phyloP scores from a whole-genome alignment of 2,329 filamentous ascomycete genomes.

The Cladobotryum mycophilum region DNA sequence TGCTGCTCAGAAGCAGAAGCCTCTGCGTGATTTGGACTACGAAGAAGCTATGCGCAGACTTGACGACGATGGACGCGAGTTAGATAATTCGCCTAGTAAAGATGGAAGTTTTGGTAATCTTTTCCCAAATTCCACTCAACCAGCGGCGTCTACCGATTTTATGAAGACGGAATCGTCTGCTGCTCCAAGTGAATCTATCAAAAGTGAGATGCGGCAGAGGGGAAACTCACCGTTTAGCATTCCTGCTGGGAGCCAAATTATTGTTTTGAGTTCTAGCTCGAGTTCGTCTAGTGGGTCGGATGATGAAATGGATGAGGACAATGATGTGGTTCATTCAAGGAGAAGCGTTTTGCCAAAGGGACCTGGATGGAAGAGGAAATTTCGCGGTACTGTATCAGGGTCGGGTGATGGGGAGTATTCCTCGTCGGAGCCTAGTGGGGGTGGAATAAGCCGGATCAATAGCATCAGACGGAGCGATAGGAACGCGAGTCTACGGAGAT shows the following conservation, averaged over 20 bases:
- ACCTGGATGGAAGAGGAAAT: slow-evolving; percentile 18
- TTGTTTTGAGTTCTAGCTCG: slow-evolving; percentile 26
- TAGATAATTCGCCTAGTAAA: slow-evolving; percentile 18
- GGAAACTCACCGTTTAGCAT: slow-evolving; percentile 19
- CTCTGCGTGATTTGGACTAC: slow-evolving; percentile 31
- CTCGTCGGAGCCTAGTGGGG: background rate
- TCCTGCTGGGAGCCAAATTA: slow-evolving; percentile 27
- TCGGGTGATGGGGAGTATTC: background rate
- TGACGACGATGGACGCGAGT: slow-evolving; percentile 32
- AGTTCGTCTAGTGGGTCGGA: slow-evolving; percentile 12
- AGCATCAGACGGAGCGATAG: background rate
- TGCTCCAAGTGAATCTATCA: slow-evolving; percentile 7
- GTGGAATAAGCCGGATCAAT: background rate
- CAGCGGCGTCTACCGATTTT: slow-evolving; percentile 11
- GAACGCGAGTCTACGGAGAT: background rate
- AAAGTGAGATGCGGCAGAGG: slow-evolving; percentile 14
- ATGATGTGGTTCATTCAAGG: slow-evolving; percentile 18
- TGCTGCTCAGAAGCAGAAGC: slow-evolving; percentile 12
- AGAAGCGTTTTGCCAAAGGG: slow-evolving; percentile 16
- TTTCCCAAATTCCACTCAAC: slow-evolving; percentile 30
- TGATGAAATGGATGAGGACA: slow-evolving; percentile 16
- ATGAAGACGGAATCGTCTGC: background rate
- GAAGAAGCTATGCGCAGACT: slow-evolving; percentile 39
- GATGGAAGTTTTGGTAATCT: slow-evolving; percentile 22
- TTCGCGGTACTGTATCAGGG: background rate